phyloP scores from a whole-genome alignment of 768 basidiomycete genomes.

The Thelephora ganbajun region DNA sequence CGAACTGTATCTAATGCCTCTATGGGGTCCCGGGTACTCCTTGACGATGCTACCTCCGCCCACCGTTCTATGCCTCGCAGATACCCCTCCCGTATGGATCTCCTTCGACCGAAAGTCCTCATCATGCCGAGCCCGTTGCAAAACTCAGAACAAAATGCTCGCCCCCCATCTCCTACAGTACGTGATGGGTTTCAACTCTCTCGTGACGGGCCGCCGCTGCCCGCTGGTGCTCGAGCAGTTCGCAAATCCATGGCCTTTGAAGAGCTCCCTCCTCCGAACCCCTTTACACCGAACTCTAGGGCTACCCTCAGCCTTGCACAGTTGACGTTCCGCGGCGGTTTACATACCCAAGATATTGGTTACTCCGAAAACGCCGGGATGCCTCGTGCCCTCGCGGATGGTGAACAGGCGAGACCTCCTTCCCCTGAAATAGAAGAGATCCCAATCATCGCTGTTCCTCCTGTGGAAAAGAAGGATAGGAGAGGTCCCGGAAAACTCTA shows the following conservation, averaged over 20 bases:
- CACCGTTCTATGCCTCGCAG: constrained; percentile 26
- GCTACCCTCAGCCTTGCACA: constrained; percentile 64
- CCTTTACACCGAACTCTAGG: constrained; percentile 70
- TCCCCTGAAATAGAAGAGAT: constrained; percentile 19
- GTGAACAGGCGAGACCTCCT: constrained; percentile 55
- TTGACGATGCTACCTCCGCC: constrained; percentile 24
- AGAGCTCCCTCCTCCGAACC: constrained; percentile 37
- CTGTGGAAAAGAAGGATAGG: constrained; percentile 15
- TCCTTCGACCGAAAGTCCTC: constrained; percentile 82
- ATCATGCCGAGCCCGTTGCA: constrained; percentile 90
- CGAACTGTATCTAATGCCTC: constrained; percentile 39
- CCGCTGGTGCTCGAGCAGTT: constrained; percentile 44
- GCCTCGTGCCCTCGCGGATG: constrained; percentile 67
- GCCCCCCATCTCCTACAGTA: constrained; percentile 18
- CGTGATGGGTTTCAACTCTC: constrained; percentile 51
- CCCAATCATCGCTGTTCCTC: constrained; percentile 14
- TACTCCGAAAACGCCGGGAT: constrained; percentile 44
- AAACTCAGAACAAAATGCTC: constrained; percentile 14
- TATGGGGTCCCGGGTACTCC: constrained; percentile 31
- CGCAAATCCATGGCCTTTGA: constrained; percentile 6
- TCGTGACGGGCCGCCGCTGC: constrained; percentile 65
- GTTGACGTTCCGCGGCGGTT: constrained; percentile 72
- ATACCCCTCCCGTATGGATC: constrained; percentile 59
- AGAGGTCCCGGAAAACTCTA: constrained; percentile 75
- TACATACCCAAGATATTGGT: constrained; percentile 50